Base-by-base conservation (phyloP, 495 filamentous ascomycete species). In the Penicillium bialowiezense region DNA sequence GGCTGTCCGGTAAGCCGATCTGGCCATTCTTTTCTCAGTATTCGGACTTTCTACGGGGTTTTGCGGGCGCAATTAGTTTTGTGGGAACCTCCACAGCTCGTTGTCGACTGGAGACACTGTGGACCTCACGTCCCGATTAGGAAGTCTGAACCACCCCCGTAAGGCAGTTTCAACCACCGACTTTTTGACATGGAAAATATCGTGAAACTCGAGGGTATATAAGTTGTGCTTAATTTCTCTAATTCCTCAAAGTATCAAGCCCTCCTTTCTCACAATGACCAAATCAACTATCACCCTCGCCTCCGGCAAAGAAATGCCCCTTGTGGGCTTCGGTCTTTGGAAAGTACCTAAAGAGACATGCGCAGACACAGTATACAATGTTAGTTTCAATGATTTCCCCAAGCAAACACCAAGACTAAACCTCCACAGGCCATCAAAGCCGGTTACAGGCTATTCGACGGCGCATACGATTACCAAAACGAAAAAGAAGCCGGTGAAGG, bases 391-490 rank as follows among this genome's bases (percentile, higher is more conserved):
- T 7, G 23, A 41, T 20, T 26, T 26, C 28, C 13, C 19, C 35
- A 13, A 20, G 8, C 12, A 19, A 9, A 6, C 2, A 20, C 0
- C 20, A 13, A 33, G 5, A 23, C 38, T 50, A 7, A 41, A 5
- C 13, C 2, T 5, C 2, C n/a, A 13, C 29, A 50, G 47, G 89
- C 89, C 59, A 91, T 95, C 76, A 92, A 92, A 71, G 73, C 80
- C 15, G 89, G 89, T 17, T 95, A 93, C 74, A 78, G 89, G 50
- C 75, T 91, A 21, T 89, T 93, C 54, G 89, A 95, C 55, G 89
- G 89, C 54, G 89, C 89, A 50, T 88, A 82, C 63, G 88, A 92
- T 71, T 95, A 95, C 71, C 88, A 85, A 61, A 95, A 95, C 69
- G 90, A 95, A 73, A 79, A 79, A 50, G 87, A 91, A 70, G 84